Evolutionary conservation across 2,329 filamentous ascomycete genomes (phyloP).

Genomic region (Dactylellina haptotyla): DNA sequence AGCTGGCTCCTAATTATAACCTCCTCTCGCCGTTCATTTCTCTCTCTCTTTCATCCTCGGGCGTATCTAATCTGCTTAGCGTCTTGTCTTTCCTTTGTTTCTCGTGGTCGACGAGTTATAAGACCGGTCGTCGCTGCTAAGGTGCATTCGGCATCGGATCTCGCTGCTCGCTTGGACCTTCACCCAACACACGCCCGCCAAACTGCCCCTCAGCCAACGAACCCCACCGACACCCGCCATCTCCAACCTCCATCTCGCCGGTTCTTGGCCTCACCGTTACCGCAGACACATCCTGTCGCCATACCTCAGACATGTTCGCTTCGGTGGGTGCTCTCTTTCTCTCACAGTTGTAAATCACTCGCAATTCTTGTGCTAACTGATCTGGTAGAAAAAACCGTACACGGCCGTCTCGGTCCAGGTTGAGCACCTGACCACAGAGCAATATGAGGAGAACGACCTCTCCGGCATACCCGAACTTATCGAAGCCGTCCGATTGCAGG

Average conservation of each 20-base stretch:
- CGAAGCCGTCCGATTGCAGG: constrained; percentile 90
- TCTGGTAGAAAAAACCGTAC: constrained; percentile 76
- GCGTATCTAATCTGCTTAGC: constrained; percentile 3
- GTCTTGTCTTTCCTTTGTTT: not conserved
- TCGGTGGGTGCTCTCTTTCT: constrained; percentile 15
- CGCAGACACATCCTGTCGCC: constrained; percentile 23
- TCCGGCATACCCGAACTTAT: constrained; percentile 93
- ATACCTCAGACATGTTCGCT: constrained; percentile 31
- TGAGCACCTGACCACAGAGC: constrained; percentile 87
- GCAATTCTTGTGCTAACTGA: not conserved
- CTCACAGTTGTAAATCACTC: not conserved
- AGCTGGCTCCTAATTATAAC: constrained; percentile 19
- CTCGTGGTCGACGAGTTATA: not conserved
- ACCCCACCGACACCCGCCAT: constrained; percentile 24
- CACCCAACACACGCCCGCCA: constrained; percentile 13
- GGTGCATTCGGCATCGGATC: not conserved
- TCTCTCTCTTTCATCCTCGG: not conserved
- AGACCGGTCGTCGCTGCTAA: not conserved
- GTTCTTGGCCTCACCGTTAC: not conserved
- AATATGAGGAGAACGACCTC: constrained; percentile 89
- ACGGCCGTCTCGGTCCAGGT: constrained; percentile 92
- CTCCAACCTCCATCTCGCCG: constrained; percentile 17
- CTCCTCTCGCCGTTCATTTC: not conserved
- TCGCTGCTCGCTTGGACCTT: constrained; percentile 37
- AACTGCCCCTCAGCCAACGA: constrained; percentile 25